Conservation (phyloP, 495 filamentous ascomycete species). For the Symbiotaphrina buchneri region DNA sequence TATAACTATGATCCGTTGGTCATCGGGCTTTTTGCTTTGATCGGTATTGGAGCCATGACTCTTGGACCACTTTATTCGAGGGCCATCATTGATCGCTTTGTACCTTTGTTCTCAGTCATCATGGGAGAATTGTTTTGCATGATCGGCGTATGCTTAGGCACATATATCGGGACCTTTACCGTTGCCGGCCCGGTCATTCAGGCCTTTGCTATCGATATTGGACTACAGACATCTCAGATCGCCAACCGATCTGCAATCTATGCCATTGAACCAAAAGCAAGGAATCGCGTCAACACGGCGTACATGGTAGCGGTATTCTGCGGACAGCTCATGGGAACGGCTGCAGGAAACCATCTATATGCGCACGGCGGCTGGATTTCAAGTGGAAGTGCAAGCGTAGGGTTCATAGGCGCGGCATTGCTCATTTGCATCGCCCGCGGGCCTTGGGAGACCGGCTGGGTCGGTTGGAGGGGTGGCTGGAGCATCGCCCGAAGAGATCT, state of each 20-base stretch:
- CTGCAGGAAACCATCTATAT: conserved; percentile 49
- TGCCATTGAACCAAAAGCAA: conserved; percentile 40
- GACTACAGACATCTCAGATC: conserved; percentile 51
- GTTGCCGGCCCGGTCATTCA: conserved; percentile 58
- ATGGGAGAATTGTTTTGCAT: conserved; percentile 34
- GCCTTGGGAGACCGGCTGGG: conserved; percentile 47
- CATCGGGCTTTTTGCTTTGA: conserved; percentile 61
- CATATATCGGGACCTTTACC: conserved; percentile 37
- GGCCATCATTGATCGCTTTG: conserved; percentile 44
- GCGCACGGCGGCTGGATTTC: conserved; percentile 45
- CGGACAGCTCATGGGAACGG: conserved; percentile 57
- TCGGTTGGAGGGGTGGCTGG: conserved; percentile 59
- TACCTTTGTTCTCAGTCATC: conserved; percentile 41
- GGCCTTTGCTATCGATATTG: conserved; percentile 50
- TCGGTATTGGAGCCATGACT: conserved; percentile 46
- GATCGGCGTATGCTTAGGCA: conserved; percentile 42
- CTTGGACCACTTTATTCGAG: conserved; percentile 44
- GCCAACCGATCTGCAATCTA: conserved; percentile 56
- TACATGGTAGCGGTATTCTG: conserved; percentile 60
- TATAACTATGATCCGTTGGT: conserved; percentile 42
- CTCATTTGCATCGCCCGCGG: conserved; percentile 32
- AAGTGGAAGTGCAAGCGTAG: conserved; percentile 44
- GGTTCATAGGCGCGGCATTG: conserved; percentile 35
- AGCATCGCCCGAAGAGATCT: conserved; percentile 15
- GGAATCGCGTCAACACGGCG: conserved; percentile 62